Base-by-base conservation (phyloP, 345 rosid genomes). In the Erysimum cheiranthoides region DNA sequence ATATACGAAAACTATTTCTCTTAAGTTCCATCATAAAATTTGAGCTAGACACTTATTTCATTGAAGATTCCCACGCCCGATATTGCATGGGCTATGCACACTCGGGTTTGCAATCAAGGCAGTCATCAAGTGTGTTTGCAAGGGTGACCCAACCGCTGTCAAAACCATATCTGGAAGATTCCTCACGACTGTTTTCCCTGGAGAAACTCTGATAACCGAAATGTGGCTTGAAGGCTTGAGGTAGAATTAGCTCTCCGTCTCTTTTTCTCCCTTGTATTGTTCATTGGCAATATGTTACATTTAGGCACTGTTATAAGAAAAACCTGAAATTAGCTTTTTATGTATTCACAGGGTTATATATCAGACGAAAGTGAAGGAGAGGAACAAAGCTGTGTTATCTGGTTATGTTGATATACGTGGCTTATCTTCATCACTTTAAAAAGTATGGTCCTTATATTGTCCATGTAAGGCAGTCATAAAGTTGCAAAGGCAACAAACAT, bases 211-310 rank as follows among this genome's bases (percentile, higher is more conserved):
- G 73, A 75, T 86, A 17, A 92, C 96, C 0, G 93, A 89, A 61
- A 90, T 90, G 93, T 95, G 98, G 99, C 84, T 90, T 36, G 78
- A 89, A 66, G 91, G 89, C 73, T 75, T 70, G 69, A 89, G 98
- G 99, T 92, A 74, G 16, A 60, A 16, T 54, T 40, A 54, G 1
- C 17, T 28, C 7, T 60, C 11, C 35, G 35, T 17, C 25, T 16
- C 59, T 43, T 10, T 40, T 8, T 49, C 42, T 39, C 13, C 6
- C 14, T 51, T 47, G 46, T 56, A 3, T 53, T 27, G 31, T 50
- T 53, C 21, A 10, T 40, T 47, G 27, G 54, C 61, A 27, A 17
- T 31, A n/a, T 34, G 10, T 32, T 13, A 31, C 36, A 28, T 5
- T 27, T 10, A 17, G 11, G 17, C 25, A 38, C 27, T 38, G 28